Evolutionary conservation across 2,329 filamentous ascomycete genomes (phyloP).

Genomic region (Calcarisporium arbuscula): DNA sequence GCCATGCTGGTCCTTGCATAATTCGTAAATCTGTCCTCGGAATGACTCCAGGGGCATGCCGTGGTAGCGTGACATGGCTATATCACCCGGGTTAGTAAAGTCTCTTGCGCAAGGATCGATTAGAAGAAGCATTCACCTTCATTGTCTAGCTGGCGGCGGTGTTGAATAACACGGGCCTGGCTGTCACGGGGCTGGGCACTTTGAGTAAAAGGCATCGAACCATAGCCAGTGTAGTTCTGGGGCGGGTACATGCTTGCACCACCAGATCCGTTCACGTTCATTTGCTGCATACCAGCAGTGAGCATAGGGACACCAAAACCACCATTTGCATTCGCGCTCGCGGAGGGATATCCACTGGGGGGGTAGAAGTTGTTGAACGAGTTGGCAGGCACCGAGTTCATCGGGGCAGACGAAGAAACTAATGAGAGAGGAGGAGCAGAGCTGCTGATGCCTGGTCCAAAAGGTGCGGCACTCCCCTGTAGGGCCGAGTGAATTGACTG

Average conservation of each 20-base stretch:
- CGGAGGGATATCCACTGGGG: constrained; percentile 21
- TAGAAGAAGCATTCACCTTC: constrained; percentile 47
- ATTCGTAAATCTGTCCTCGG: constrained; percentile 73
- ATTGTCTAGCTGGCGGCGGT: constrained; percentile 66
- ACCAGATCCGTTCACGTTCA: constrained; percentile 47
- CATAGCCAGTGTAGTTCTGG: constrained; percentile 54
- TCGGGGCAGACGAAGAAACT: constrained; percentile 17
- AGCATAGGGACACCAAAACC: constrained; percentile 42
- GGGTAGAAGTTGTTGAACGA: constrained; percentile 27
- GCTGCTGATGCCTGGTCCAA: constrained; percentile 53
- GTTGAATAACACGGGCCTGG: constrained; percentile 68
- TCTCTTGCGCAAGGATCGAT: not conserved
- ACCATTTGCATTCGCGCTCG: constrained; percentile 10
- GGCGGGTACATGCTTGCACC: constrained; percentile 42
- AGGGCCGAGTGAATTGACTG: constrained; percentile 64
- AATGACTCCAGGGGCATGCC: constrained; percentile 78
- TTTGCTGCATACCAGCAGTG: constrained; percentile 60
- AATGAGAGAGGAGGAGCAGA: constrained; percentile 21
- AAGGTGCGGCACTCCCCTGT: constrained; percentile 73
- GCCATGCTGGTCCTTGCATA: constrained; percentile 97
- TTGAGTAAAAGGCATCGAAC: constrained; percentile 41
- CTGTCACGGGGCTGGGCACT: constrained; percentile 60
- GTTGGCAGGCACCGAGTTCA: constrained; percentile 19
- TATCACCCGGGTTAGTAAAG: constrained; percentile 20
- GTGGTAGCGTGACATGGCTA: constrained; percentile 71